Conservation (phyloP, 495 filamentous ascomycete species). For the Lepidopterella palustris region DNA sequence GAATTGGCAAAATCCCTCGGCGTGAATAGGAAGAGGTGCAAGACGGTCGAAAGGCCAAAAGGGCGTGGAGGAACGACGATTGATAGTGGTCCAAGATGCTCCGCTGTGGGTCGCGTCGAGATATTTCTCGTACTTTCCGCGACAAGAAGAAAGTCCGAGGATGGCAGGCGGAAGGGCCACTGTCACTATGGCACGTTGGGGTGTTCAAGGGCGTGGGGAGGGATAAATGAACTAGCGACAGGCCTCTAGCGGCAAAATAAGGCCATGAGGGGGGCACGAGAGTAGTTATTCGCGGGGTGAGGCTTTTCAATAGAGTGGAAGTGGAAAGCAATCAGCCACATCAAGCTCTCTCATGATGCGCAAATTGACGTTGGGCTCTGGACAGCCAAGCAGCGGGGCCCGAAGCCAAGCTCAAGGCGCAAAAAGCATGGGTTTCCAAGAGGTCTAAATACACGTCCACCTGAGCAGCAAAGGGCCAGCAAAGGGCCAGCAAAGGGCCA, state of each 20-base stretch:
- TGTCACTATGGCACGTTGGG: background rate
- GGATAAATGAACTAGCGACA: background rate
- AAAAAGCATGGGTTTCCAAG: background rate
- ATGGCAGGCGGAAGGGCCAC: background rate
- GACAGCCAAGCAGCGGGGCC: background rate
- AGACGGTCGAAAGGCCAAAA: background rate
- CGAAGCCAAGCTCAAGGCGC: background rate
- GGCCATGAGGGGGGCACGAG: background rate
- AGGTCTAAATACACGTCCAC: no score
- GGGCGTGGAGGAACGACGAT: conserved; percentile 12
- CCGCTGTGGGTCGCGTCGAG: background rate
- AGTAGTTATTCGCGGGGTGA: background rate
- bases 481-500: background rate
- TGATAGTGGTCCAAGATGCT: background rate
- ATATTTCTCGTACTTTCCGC: conserved; percentile 15
- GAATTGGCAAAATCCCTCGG: no score
- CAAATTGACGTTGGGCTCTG: background rate
- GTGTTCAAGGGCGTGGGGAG: background rate
- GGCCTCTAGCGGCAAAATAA: background rate
- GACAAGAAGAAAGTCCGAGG: background rate
- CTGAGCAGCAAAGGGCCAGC: background rate
- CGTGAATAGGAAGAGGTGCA: conserved; percentile 20
- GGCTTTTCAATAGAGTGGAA: background rate
- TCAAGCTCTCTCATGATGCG: background rate
- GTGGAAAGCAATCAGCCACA: background rate